These are phyloP conservation scores for Kandelia obovata DNA, from an alignment of 345 rosid genomes.

Conservation along the genomic window DNA sequence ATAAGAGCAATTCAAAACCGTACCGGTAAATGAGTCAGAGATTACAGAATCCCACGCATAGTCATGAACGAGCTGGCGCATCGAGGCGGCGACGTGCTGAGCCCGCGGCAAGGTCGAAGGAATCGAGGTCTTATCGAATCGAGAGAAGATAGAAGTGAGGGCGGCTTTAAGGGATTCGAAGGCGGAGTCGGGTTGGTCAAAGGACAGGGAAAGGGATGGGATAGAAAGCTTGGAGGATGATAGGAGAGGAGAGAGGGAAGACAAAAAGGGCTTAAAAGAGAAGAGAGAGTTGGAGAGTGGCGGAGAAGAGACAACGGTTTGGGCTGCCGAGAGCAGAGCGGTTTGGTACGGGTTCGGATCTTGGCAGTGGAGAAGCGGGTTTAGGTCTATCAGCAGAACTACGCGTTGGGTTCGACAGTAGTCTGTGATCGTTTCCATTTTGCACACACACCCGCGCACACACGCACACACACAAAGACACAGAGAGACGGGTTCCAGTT, in stretches of 20 bases:
- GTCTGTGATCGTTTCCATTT: conserved; percentile 31
- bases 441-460: not conserved
- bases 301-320: conserved; percentile 54
- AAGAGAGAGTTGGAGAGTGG: conserved; percentile 59
- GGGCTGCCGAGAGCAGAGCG: conserved; percentile 49
- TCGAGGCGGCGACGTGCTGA: conserved; percentile 44
- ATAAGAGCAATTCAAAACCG: conserved; percentile 23
- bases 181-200: conserved; percentile 52
- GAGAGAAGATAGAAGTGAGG: conserved; percentile 16
- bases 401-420: conserved; percentile 68
- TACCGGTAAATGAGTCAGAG: conserved; percentile 38
- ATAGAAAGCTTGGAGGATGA: conserved; percentile 74
- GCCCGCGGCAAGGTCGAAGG: conserved; percentile 29
- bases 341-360: conserved; percentile 35
- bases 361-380: conserved; percentile 47
- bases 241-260: conserved; percentile 84
- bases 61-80: conserved; percentile 76
- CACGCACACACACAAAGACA: conserved; percentile 5
- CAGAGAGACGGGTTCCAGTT: not conserved
- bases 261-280: conserved; percentile 76
- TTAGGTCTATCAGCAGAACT: conserved; percentile 69
- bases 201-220: conserved; percentile 59
- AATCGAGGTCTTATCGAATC: conserved; percentile 7
- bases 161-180: conserved; percentile 45
- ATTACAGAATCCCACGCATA: conserved; percentile 70